phyloP scores from a whole-genome alignment of 306 rosid genomes.

The Neltuma alba region DNA sequence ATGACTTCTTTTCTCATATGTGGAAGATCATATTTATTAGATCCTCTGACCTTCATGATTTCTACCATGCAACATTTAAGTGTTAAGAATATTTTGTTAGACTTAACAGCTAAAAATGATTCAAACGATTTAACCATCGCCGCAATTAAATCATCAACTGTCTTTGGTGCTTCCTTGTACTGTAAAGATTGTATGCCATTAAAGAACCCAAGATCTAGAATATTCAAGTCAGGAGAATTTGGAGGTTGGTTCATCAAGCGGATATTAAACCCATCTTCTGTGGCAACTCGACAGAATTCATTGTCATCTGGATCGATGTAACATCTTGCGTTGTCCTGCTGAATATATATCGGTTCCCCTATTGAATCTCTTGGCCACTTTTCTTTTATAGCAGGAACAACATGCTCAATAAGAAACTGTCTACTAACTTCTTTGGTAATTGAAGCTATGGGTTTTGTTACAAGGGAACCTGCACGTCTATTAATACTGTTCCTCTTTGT shows the following conservation, averaged over 20 bases:
- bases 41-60: not conserved
- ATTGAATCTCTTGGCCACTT: conserved; percentile 1
- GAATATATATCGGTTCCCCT: not conserved
- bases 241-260: not conserved
- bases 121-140: not conserved
- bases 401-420: not conserved
- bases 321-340: conserved; percentile 1
- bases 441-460: not conserved
- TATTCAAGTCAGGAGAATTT: not conserved
- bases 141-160: not conserved
- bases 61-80: not conserved
- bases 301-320: not conserved
- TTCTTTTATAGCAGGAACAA: not conserved
- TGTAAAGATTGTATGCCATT: not conserved
- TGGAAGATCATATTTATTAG: not conserved
- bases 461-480: not conserved
- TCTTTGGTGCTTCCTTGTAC: not conserved
- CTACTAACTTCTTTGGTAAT: not conserved
- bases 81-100: not conserved
- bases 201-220: too few relatives aligned
- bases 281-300: not conserved
- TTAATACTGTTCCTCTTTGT: not conserved
- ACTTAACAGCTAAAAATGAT: not conserved
- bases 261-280: not conserved
- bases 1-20: not conserved